A percentile compares a stretch with the other conserved stretches of the same genome.
Evolutionary conservation across 371 early-diverging fungal species (phyloP).

Genomic region (Mortierella polycephala): DNA sequence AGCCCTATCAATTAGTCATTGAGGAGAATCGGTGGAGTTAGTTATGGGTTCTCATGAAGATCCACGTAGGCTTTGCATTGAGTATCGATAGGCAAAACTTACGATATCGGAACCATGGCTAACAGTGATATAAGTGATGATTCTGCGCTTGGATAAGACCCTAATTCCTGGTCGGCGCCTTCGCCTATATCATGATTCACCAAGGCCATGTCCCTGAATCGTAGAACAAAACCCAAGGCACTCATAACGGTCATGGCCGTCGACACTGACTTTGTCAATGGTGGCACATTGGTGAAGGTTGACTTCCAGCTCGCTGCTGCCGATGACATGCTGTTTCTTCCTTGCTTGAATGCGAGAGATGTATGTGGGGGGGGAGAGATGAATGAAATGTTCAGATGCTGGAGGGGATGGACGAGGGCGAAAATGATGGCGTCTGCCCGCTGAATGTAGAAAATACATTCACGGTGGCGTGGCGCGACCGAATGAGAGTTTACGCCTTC

Average conservation of each 20-base stretch:
- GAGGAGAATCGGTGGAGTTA: neutral
- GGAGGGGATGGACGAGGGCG: too few relatives aligned
- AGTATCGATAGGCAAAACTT: slow-evolving; percentile 2
- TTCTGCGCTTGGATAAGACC: slow-evolving; percentile 4
- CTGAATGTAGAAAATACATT: too few relatives aligned
- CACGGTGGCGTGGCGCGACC: too few relatives aligned
- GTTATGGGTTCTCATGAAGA: neutral
- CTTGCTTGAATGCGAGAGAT: neutral
- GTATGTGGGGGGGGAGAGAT: neutral
- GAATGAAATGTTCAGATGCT: too few relatives aligned
- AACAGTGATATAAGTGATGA: slow-evolving; percentile 14
- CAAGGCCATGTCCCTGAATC: slow-evolving; percentile 35
- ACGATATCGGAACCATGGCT: slow-evolving; percentile 41
- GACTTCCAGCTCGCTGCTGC: slow-evolving; percentile 24
- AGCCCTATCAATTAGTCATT: slow-evolving; percentile 5
- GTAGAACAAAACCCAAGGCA: slow-evolving; percentile 24
- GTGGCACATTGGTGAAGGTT: slow-evolving; percentile 41
- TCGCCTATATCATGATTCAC: neutral
- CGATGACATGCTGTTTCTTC: slow-evolving; percentile 11
- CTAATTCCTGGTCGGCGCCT: neutral
- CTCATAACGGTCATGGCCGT: slow-evolving; percentile 48
- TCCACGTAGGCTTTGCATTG: neutral
- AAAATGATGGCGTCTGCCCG: too few relatives aligned
- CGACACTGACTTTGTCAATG: slow-evolving; percentile 33
- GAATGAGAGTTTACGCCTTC: too few relatives aligned